phyloP scores from a whole-genome alignment of 2,329 filamentous ascomycete genomes.

The Hypoxylon sp. region DNA sequence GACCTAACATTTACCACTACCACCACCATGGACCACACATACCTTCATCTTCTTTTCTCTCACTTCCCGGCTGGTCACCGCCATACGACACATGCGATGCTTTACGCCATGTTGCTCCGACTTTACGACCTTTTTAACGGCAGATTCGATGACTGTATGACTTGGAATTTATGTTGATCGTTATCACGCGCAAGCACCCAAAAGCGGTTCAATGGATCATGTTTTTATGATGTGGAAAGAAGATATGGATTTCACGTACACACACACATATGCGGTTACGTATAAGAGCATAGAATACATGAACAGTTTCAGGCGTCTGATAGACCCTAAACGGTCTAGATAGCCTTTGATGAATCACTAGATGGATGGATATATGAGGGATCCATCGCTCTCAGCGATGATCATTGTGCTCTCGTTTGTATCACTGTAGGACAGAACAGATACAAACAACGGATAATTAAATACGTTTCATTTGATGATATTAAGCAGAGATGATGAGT shows the following conservation, averaged over 20 bases:
- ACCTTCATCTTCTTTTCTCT: slow-evolving; percentile 50
- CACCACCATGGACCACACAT: slow-evolving; percentile 48
- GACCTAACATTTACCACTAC: slow-evolving; percentile 47
- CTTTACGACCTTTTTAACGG: slow-evolving; percentile 54
- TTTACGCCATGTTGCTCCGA: slow-evolving; percentile 53
- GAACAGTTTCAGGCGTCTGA: slow-evolving; percentile 40
- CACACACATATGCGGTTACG: slow-evolving; percentile 43
- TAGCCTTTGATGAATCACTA: slow-evolving; percentile 41
- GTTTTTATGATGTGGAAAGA: slow-evolving; percentile 51
- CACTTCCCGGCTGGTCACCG: slow-evolving; percentile 53
- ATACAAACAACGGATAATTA: slow-evolving; percentile 38
- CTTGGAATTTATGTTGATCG: slow-evolving; percentile 50
- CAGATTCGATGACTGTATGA: slow-evolving; percentile 57
- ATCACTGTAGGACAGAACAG: slow-evolving; percentile 39
- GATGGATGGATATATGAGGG: slow-evolving; percentile 39
- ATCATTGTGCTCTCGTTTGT: slow-evolving; percentile 34
- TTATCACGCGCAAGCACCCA: slow-evolving; percentile 52
- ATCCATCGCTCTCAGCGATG: slow-evolving; percentile 30
- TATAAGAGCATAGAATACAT: slow-evolving; percentile 51
- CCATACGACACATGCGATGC: slow-evolving; percentile 52
- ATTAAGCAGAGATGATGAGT: not conserved
- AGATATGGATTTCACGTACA: slow-evolving; percentile 49
- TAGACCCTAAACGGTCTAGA: slow-evolving; percentile 34
- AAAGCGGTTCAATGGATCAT: slow-evolving; percentile 53
- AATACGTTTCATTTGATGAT: slow-evolving; percentile 40